Conservation (phyloP, 2,329 filamentous ascomycete genomes). For the Beauveria bassiana region DNA sequence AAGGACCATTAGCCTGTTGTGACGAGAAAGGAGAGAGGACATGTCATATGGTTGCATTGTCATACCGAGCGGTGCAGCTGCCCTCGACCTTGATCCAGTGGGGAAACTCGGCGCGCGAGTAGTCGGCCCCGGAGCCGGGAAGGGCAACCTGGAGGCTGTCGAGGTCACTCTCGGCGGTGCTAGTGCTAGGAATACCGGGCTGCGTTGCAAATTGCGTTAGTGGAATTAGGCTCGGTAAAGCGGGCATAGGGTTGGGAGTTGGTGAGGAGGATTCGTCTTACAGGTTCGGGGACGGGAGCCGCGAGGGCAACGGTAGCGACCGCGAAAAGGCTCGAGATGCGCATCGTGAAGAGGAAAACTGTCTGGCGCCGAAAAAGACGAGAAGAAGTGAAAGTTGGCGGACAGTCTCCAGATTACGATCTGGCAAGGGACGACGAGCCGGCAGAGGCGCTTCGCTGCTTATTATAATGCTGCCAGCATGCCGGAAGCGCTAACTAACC, state of each 20-base stretch:
- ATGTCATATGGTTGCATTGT: background rate
- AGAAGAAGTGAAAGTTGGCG: no score
- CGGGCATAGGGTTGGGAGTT: background rate
- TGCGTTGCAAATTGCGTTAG: slow-evolving; percentile 17
- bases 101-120: slow-evolving; percentile 61
- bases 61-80: slow-evolving; percentile 58
- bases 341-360: background rate
- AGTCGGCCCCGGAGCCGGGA: slow-evolving; percentile 46
- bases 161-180: slow-evolving; percentile 51
- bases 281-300: slow-evolving; percentile 21
- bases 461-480: background rate
- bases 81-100: slow-evolving; percentile 62
- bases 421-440: no score
- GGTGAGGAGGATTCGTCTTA: slow-evolving; percentile 8
- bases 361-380: no score
- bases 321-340: slow-evolving; percentile 13
- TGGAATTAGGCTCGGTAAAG: background rate
- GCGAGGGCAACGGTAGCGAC: slow-evolving; percentile 17
- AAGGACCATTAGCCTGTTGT: background rate
- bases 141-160: slow-evolving; percentile 49
- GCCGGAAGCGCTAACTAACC: background rate
- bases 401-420: no score
- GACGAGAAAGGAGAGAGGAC: background rate
- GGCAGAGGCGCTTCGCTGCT: background rate
- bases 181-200: slow-evolving; percentile 55